phyloP scores from a whole-genome alignment of 2,329 filamentous ascomycete genomes.

The Exophiala phaeomuriformis region DNA sequence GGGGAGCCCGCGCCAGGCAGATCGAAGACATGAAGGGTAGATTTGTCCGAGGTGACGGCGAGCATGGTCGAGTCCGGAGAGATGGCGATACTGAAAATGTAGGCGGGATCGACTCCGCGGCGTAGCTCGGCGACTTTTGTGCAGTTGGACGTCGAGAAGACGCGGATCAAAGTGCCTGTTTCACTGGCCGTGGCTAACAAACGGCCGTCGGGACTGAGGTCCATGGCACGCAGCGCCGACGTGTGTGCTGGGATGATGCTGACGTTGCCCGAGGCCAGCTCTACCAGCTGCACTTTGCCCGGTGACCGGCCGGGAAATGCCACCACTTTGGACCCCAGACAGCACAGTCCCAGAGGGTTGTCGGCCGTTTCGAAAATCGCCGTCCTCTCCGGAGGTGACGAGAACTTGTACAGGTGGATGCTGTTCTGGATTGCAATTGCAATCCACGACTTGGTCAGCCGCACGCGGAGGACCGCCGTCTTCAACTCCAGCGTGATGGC shows the following conservation, averaged over 20 bases:
- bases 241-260: slow-evolving; percentile 91
- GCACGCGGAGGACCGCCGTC: slow-evolving; percentile 71
- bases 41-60: slow-evolving; percentile 93
- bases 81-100: slow-evolving; percentile 80
- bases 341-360: slow-evolving; percentile 74
- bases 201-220: slow-evolving; percentile 70
- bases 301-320: slow-evolving; percentile 80
- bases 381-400: slow-evolving; percentile 61
- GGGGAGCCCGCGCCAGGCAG: slow-evolving; percentile 47
- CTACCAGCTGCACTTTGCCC: slow-evolving; percentile 84
- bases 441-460: slow-evolving; percentile 67
- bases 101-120: slow-evolving; percentile 79
- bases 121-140: slow-evolving; percentile 77
- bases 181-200: slow-evolving; percentile 86
- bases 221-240: slow-evolving; percentile 67
- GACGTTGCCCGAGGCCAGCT: slow-evolving; percentile 69
- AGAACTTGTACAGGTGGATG: slow-evolving; percentile 73
- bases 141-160: slow-evolving; percentile 74
- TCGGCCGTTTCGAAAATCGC: slow-evolving; percentile 77
- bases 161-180: slow-evolving; percentile 77
- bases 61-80: slow-evolving; percentile 72
- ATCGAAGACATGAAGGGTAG: slow-evolving; percentile 90
- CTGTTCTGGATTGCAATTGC: slow-evolving; percentile 75
- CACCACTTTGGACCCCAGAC: slow-evolving; percentile 63
- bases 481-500: slow-evolving; percentile 71